These are phyloP conservation scores for Rhodotorula sp. DNA, from an alignment of 1,284 basidiomycete species.

Conservation along the genomic window DNA sequence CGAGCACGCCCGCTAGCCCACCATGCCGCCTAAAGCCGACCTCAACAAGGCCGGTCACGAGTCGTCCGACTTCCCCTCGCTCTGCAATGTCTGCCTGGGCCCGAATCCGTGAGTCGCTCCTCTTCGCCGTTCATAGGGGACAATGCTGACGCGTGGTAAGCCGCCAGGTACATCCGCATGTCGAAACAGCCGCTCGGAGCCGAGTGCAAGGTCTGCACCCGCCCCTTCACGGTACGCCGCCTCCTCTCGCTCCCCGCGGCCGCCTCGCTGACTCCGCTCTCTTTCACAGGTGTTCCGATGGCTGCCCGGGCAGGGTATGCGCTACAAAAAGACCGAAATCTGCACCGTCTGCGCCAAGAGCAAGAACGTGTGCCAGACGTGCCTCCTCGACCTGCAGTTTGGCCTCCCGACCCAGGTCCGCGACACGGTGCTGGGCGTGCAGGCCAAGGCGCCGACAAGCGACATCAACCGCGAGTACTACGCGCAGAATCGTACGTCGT, in stretches of 20 bases:
- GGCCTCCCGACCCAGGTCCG: conserved; percentile 95
- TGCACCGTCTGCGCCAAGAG: conserved; percentile 99
- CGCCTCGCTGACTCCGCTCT: not conserved
- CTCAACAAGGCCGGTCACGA: conserved; percentile 91
- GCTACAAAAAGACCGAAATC: conserved; percentile 96
- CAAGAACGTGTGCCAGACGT: conserved; percentile 98
- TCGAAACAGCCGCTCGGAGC: conserved; percentile 89
- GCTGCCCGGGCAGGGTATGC: conserved; percentile 88
- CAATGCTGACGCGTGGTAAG: conserved; percentile 24
- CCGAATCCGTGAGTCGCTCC: conserved; percentile 72
- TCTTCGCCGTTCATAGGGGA: not conserved
- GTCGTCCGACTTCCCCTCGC: conserved; percentile 83
- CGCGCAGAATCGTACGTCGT: conserved; percentile 76
- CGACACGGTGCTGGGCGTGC: conserved; percentile 84
- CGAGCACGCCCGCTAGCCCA: not conserved
- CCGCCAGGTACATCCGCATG: conserved; percentile 49
- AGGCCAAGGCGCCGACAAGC: conserved; percentile 77
- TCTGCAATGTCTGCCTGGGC: conserved; percentile 59
- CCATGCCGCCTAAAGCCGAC: conserved; percentile 54
- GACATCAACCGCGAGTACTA: conserved; percentile 96
- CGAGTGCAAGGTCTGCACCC: conserved; percentile 92
- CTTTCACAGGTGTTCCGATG: conserved; percentile 75
- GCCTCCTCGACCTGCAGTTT: conserved; percentile 89
- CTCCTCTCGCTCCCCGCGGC: too few relatives aligned
- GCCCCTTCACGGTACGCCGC: conserved; percentile 61